Base-by-base conservation (phyloP, 257 asterid species). In the Echites panduratus region DNA sequence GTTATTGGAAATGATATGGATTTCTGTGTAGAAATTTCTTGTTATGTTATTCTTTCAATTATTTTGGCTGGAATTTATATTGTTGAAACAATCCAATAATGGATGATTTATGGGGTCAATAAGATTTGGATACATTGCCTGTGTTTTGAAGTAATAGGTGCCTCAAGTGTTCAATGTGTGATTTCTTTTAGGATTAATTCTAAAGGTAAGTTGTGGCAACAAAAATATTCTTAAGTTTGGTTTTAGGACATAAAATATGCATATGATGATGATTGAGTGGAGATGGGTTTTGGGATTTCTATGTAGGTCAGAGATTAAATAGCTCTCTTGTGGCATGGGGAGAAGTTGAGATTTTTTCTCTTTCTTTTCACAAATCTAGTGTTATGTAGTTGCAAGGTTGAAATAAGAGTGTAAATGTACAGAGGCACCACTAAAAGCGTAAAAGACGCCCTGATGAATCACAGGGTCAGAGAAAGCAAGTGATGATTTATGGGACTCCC, bases 401-500 rank as follows among this genome's bases (percentile, higher is more conserved):
- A 38, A 63, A 35, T 1, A 38, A 3, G 40, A 49, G 69, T 64
- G 69, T 64, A 64, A 38, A 41, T 20, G 69, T 35, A 35, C 69
- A 64, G 69, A 38, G 48, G 17, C 27, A 20, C 49, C 49, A 19
- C 27, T 11, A 38, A 64, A 64, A 38, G 27, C 47, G 10, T 17
- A 64, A 38, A 20, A n/a, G 13, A 63, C 35, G 26, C 45, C 10
- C 22, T 2, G 45, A 53, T 43, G 83, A 61, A 52, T 79, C 73
- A 66, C 43, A 50, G 70, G 63, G 11, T 47, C 68, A 66, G 11
- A 27, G 54, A 72, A 75, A 72, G 35, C 27, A 63, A 41, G 76
- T 75, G 78, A 72, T 76, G 72, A 71, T 77, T 69, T 52, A 24
- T n/a, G 19, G 73, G 43, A 68, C 43, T 68, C 73, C 47, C 47